These are phyloP conservation scores for Naganishia vishniacii DNA, from an alignment of 768 basidiomycete species.

Conservation along the genomic window DNA sequence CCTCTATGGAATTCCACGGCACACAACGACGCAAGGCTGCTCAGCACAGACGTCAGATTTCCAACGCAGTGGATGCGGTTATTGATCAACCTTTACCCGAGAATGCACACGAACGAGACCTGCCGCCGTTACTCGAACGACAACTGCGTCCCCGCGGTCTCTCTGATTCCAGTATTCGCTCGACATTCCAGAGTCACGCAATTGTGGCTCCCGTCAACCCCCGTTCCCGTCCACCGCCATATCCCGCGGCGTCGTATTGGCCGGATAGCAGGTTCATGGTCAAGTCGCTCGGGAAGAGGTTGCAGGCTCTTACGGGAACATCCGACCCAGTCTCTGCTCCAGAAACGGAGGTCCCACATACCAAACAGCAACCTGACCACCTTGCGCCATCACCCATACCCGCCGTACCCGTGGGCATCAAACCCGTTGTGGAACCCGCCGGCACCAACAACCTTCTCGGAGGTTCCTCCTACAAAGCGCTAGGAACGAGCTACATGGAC, in stretches of 20 bases:
- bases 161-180: conserved; percentile 86
- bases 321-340: not conserved
- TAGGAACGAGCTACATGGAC: conserved; percentile 17
- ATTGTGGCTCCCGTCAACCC: not conserved
- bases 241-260: not conserved
- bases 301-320: conserved; percentile 25
- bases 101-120: conserved; percentile 46
- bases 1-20: conserved; percentile 39
- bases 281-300: conserved; percentile 18
- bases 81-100: conserved; percentile 26
- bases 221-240: not conserved
- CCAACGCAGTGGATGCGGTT: conserved; percentile 25
- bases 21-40: conserved; percentile 30
- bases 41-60: conserved; percentile 33
- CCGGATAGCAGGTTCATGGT: conserved; percentile 18
- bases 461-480: not conserved
- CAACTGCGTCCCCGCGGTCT: conserved; percentile 71
- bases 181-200: conserved; percentile 58
- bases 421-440: no score
- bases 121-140: conserved; percentile 55
- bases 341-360: not conserved
- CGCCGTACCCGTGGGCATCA: not conserved
- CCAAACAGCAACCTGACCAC: not conserved
- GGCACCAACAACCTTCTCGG: not conserved
- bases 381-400: not conserved